Percentiles rank a stretch among this genome's conserved stretches.
phyloP scores from a whole-genome alignment of 768 basidiomycete genomes.

The Dendrothele bispora region DNA sequence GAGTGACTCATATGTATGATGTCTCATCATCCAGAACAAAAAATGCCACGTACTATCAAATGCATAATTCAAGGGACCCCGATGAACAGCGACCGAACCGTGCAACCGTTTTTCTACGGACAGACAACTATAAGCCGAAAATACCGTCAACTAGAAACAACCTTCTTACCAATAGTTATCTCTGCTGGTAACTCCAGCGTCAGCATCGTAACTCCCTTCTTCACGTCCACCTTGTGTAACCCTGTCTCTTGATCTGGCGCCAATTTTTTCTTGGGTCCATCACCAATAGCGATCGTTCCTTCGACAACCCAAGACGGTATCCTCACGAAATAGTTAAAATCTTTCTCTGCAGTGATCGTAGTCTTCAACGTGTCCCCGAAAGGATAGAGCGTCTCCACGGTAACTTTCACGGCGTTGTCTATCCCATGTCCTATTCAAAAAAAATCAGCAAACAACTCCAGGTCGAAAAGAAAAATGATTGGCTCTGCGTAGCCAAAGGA shows the following conservation, averaged over 20 bases:
- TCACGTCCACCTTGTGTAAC: slow-evolving; percentile 39
- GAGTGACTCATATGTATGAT: neutral
- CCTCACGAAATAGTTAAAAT: slow-evolving; percentile 47
- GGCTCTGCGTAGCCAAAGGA: too few relatives aligned
- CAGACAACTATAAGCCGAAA: too few relatives aligned
- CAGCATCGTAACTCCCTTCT: slow-evolving; percentile 43
- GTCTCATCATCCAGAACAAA: too few relatives aligned
- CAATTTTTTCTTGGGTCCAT: slow-evolving; percentile 32
- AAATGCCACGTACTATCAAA: slow-evolving; percentile 49
- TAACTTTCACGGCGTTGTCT: slow-evolving; percentile 43
- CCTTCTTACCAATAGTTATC: slow-evolving; percentile 41
- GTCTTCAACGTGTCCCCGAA: slow-evolving; percentile 49
- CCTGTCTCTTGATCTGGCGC: slow-evolving; percentile 36
- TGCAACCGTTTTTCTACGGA: slow-evolving; percentile 46
- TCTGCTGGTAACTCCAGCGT: slow-evolving; percentile 44
- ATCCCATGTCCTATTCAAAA: neutral
- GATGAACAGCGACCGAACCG: slow-evolving; percentile 52
- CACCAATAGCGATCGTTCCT: slow-evolving; percentile 42
- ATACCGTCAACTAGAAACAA: neutral
- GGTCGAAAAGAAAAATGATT: too few relatives aligned
- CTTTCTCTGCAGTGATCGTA: slow-evolving; percentile 38
- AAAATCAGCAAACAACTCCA: neutral
- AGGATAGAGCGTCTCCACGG: slow-evolving; percentile 49
- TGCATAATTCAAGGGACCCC: slow-evolving; percentile 55
- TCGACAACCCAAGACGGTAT: slow-evolving; percentile 50